These are phyloP conservation scores for Pseudocercospora crystallina DNA, from an alignment of 2,329 filamentous ascomycete species.

Conservation along the genomic window DNA sequence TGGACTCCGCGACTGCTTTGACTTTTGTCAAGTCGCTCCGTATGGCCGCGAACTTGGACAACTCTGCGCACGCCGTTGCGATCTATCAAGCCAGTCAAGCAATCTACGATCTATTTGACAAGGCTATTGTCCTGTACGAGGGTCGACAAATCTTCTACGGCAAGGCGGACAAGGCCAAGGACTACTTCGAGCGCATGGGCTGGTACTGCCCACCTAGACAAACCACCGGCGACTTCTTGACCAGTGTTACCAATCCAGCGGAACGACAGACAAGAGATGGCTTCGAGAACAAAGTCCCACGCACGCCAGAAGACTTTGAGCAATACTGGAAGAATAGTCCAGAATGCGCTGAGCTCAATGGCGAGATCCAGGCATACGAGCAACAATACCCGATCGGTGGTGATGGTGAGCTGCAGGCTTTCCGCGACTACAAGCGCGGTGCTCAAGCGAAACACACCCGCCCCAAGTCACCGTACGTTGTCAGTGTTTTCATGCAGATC, in stretches of 20 bases:
- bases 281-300: constrained; percentile 61
- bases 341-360: constrained; percentile 45
- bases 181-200: constrained; percentile 68
- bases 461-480: constrained; percentile 58
- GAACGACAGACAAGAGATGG: constrained; percentile 59
- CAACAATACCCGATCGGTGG: constrained; percentile 46
- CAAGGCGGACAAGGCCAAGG: constrained; percentile 57
- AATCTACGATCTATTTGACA: constrained; percentile 70
- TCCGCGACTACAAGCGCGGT: constrained; percentile 52
- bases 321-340: constrained; percentile 49
- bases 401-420: constrained; percentile 41
- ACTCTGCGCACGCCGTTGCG: constrained; percentile 55
- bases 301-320: constrained; percentile 70
- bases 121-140: constrained; percentile 71
- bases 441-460: constrained; percentile 56
- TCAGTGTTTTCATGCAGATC: constrained; percentile 57
- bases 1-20: constrained; percentile 58
- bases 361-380: constrained; percentile 55
- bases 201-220: constrained; percentile 67
- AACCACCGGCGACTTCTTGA: constrained; percentile 69
- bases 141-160: constrained; percentile 78
- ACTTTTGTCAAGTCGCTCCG: constrained; percentile 58
- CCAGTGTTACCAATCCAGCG: constrained; percentile 63
- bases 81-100: constrained; percentile 55
- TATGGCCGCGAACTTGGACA: constrained; percentile 50